Conservation (phyloP, 2,329 filamentous ascomycete genomes). For the Mycosphaerelloides madeirae region DNA sequence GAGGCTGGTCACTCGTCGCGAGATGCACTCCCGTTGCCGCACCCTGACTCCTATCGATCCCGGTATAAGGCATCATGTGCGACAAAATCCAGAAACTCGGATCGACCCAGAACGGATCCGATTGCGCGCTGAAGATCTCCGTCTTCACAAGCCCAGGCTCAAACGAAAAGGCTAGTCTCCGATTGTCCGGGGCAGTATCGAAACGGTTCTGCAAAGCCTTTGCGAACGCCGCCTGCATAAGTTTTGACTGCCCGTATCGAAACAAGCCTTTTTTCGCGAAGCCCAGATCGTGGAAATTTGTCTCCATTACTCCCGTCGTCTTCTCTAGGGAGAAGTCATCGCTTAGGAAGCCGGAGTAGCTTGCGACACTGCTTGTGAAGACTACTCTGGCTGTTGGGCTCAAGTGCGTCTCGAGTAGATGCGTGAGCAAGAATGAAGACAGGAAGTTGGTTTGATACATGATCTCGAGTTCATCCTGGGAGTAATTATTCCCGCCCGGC, state of each 20-base stretch:
- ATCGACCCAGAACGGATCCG: background rate
- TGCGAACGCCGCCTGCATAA: slow-evolving; percentile 3
- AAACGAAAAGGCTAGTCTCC: slow-evolving; percentile 2
- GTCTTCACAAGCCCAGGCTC: slow-evolving; percentile 4
- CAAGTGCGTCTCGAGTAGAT: slow-evolving; percentile 4
- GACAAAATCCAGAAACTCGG: slow-evolving; percentile 1
- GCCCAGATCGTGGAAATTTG: background rate
- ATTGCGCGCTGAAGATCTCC: background rate
- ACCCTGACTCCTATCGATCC: slow-evolving; percentile 3
- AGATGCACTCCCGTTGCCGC: slow-evolving; percentile 6
- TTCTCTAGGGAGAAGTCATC: slow-evolving; percentile 1
- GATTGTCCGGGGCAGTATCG: background rate
- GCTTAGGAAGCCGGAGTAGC: background rate
- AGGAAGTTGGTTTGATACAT: slow-evolving; percentile 6
- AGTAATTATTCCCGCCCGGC: slow-evolving; percentile 1
- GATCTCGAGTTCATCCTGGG: slow-evolving; percentile 3
- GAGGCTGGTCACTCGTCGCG: slow-evolving; percentile 4
- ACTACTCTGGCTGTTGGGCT: background rate
- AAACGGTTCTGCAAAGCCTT: slow-evolving; percentile 1
- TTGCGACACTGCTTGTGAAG: slow-evolving; percentile 5
- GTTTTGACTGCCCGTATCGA: slow-evolving; percentile 3
- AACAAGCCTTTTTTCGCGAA: background rate
- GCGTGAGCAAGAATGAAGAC: slow-evolving; percentile 5
- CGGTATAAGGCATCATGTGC: background rate
- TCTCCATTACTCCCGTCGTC: slow-evolving; percentile 1